A percentile compares a stretch with the other conserved stretches of the same genome.
Conservation (phyloP, 2,329 filamentous ascomycete species). For the Scedosporium boydii region DNA sequence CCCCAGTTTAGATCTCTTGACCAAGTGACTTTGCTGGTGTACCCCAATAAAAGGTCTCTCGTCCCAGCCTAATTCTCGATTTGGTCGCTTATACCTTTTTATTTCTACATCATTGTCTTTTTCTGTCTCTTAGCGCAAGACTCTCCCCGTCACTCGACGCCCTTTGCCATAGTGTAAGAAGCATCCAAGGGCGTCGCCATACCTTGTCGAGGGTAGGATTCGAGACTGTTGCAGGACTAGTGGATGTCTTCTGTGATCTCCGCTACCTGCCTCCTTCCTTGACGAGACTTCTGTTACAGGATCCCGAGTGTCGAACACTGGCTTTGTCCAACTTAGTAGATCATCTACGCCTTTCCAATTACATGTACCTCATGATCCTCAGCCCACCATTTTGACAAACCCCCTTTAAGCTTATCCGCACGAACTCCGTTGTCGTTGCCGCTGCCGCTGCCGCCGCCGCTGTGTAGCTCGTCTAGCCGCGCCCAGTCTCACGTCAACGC, state of each 20-base stretch:
- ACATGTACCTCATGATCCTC: not conserved
- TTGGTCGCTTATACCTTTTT: not conserved
- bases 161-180: not conserved
- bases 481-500: not conserved
- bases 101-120: not conserved
- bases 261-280: not conserved
- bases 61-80: not conserved
- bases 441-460: not conserved
- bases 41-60: not conserved
- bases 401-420: constrained; percentile 7
- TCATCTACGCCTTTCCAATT: constrained; percentile 1
- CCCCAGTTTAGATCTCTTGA: not conserved
- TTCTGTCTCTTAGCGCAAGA: not conserved
- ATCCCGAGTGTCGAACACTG: not conserved
- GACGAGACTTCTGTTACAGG: not conserved
- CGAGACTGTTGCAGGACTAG: not conserved
- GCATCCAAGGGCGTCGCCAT: not conserved
- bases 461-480: not conserved
- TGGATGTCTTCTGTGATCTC: not conserved
- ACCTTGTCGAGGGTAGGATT: not conserved
- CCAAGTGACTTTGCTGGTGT: not conserved
- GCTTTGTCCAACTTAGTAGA: not conserved
- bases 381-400: constrained; percentile 11
- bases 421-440: not conserved
- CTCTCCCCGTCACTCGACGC: not conserved